phyloP scores from a whole-genome alignment of 75 land plant genomes.

The Gnetum montanum region DNA sequence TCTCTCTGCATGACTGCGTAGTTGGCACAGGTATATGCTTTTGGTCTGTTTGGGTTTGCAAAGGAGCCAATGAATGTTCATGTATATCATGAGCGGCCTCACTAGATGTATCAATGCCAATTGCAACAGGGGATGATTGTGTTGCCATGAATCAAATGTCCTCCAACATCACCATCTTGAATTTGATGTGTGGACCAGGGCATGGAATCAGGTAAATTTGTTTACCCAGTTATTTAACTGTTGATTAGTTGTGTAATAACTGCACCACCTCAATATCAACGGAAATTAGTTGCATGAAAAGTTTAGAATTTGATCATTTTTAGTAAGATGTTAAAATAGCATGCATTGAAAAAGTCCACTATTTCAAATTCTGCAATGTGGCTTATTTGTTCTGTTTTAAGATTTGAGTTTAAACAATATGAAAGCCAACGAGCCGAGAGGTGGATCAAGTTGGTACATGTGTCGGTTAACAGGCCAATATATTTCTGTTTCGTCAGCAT shows the following conservation, averaged over 20 bases:
- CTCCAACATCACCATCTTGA: conserved; percentile 19
- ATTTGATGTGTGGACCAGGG: conserved; percentile 37
- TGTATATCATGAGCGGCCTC: background rate
- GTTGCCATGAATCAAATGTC: conserved; percentile 31
- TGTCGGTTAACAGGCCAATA: too few relatives aligned
- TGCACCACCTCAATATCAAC: background rate
- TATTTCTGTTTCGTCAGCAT: conserved; percentile 50
- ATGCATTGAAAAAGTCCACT: too few relatives aligned
- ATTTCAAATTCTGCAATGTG: background rate
- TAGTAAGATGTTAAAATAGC: too few relatives aligned
- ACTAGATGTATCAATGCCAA: too few relatives aligned
- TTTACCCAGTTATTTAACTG: too few relatives aligned
- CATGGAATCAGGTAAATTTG: conserved; percentile 44
- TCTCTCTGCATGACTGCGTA: conserved; percentile 43
- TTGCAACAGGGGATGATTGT: conserved; percentile 38
- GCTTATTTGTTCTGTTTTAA: background rate
- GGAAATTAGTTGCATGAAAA: background rate
- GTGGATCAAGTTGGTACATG: too few relatives aligned
- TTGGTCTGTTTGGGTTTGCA: background rate
- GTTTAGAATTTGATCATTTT: background rate
- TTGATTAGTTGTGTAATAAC: background rate
- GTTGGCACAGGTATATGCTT: conserved; percentile 68
- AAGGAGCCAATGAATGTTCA: background rate
- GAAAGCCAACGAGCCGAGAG: too few relatives aligned
- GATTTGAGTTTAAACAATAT: background rate